Base-by-base conservation (phyloP, 257 asterid genomes). In the Fraxinus americana region DNA sequence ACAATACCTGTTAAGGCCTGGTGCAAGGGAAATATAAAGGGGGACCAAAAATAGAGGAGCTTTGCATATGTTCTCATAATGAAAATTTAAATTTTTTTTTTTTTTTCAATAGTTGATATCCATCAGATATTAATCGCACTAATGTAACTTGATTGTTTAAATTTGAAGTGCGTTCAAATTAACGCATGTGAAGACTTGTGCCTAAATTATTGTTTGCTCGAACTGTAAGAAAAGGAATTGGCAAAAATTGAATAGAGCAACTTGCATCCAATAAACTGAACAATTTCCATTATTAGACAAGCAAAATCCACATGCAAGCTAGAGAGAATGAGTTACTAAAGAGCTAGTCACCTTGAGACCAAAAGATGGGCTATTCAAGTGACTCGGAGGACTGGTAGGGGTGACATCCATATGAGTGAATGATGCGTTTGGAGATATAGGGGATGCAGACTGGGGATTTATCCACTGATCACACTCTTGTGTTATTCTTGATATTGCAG, bases 401-500 rank as follows among this genome's bases (percentile, higher is more conserved):
- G 96, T 90, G 75, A 96, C 95, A 83, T 96, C 99, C 90, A 81
- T 86, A 85, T 88, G 96, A 57, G 87, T 67, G 84, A 90, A 88
- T 76, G 97, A 30, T 79, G 96, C 34, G 82, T 83, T 78, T 36
- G 87, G 79, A 61, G 94, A 81, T 8, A 97, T 81, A 19, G 97
- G 88, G 74, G 96, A 82, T 25, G 80, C 72, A 67, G 88, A 68
- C 74, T 81, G 90, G 71, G 92, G 92, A 82, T 90, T 92, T 86
- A 91, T 88, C 97, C 97, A 93, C 87, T 91, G 97, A 75, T 93
- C 97, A 84, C 94, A 93, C 71, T 96, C 99, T 77, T 91, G 97
- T 78, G 94, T 80, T 81, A 92, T 85, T 86, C 96, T 91, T 75
- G 96, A 87, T 71, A 96, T 75, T 81, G 99, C 94, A 79, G 88